Percentiles rank a stretch among this genome's conserved stretches.
phyloP scores from a whole-genome alignment of 1,284 basidiomycete species.

The Uromyces viciae-fabae region DNA sequence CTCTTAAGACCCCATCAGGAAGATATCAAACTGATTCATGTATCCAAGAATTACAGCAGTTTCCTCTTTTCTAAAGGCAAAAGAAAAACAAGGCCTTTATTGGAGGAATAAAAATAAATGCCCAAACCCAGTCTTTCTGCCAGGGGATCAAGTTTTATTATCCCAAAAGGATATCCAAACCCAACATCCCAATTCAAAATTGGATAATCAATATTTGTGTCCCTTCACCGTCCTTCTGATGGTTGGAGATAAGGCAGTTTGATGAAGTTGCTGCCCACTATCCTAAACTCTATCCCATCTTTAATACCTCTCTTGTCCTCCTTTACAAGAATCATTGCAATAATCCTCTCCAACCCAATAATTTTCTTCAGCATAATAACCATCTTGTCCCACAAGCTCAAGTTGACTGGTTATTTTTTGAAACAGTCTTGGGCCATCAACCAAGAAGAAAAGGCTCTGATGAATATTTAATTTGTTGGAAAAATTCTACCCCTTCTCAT shows the following conservation, averaged over 20 bases:
- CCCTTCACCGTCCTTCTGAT: conserved; percentile 6
- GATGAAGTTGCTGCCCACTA: neutral
- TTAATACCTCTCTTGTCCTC: neutral
- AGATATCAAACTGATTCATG: neutral
- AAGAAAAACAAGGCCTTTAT: neutral
- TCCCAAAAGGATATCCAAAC: neutral
- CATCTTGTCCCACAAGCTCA: neutral
- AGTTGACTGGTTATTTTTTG: neutral
- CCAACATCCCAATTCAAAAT: neutral
- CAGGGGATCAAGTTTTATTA: conserved; percentile 17
- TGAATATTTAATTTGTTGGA: conserved; percentile 14
- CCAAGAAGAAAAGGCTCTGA: neutral
- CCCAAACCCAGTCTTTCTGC: neutral
- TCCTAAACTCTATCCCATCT: neutral
- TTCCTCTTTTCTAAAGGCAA: neutral
- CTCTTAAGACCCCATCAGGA: neutral
- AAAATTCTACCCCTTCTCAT: neutral
- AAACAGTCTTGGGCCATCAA: neutral
- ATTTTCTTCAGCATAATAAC: neutral
- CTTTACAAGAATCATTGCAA: neutral
- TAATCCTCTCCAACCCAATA: neutral
- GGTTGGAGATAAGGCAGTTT: neutral
- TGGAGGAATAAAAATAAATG: neutral
- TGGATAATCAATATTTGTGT: conserved; percentile 2
- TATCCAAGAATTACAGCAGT: neutral